Evolutionary conservation across 495 filamentous ascomycete species (phyloP), one percentile per base, ranked within the genome.

Genomic region (Penicillium canescens): DNA sequence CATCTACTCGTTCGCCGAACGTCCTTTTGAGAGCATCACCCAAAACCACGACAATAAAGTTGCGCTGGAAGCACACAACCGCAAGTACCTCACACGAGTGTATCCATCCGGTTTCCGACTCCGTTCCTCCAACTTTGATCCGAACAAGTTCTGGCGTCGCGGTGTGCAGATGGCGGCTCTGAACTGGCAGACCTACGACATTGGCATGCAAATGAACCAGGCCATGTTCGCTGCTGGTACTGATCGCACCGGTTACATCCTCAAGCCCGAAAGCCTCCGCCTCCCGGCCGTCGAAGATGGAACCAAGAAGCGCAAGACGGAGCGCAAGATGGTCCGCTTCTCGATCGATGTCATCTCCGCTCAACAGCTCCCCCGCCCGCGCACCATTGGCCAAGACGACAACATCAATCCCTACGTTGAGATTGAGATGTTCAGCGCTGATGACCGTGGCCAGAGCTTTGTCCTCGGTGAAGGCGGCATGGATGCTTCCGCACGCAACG

Each of bases 161-260:
- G 94, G 94, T 28, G 94, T 96, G 9, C 92, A 97, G 68, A 96
- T 97, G 92, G 90, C 85, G 3, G 94, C 94, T 1, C 78, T 96
- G 56, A 98, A 98, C 69, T 98, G 94, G 94, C 94, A 98, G 69
- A 98, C 93, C 0, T 97, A 94, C 61, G 94, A 98, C 60, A 78
- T 92, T 26, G 88, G 90, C 13, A 91, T 96, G 85, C 92, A 98
- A 67, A 77, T 97, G 66, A 98, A 98, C 60, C 89, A 93, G 48
- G 94, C 94, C 55, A 98, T 98, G 94, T 98, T 98, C 69, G 88
- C 90, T n/a, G 87, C 90, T 45, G 91, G 91, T 26, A 84, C 83
- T 18, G 94, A 96, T 70, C 83, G 85, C 45, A 87, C 87, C 8
- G 94, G 94, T 18, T 98, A 96, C 59, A 90, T 98, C 20, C 81